Percentiles rank a stretch among this genome's conserved stretches.
Evolutionary conservation across 2,329 filamentous ascomycete species (phyloP).

Genomic region (Diplodia corticola): DNA sequence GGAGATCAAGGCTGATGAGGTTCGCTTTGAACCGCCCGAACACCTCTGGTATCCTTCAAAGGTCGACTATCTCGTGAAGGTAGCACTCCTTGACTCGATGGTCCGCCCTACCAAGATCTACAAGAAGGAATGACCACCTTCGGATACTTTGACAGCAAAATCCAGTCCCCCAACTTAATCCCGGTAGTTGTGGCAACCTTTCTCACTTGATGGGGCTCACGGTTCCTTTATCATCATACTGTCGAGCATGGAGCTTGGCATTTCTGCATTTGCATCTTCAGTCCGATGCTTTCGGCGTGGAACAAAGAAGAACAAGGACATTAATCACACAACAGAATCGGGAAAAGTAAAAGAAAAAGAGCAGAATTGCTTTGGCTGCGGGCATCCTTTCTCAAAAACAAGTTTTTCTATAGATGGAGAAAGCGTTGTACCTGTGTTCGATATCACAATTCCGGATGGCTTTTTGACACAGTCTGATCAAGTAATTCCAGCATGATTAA

Average conservation of each 20-base stretch:
- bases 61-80: conserved; percentile 35
- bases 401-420: background rate
- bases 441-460: background rate
- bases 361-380: no score
- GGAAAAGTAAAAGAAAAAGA: background rate
- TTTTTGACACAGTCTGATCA: background rate
- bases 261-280: background rate
- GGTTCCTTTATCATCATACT: background rate
- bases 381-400: no score
- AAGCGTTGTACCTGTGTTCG: background rate
- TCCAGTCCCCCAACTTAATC: background rate
- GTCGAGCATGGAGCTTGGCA: background rate
- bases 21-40: conserved; percentile 30
- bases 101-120: conserved; percentile 41
- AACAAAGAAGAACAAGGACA: no score
- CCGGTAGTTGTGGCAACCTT: background rate
- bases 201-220: background rate
- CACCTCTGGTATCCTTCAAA: conserved; percentile 35
- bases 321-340: background rate
- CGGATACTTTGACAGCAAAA: background rate
- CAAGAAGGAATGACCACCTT: conserved; percentile 6
- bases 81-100: conserved; percentile 38
- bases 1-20: conserved; percentile 46
- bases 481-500: background rate
- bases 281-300: background rate